phyloP scores from a whole-genome alignment of 2,329 filamentous ascomycete species.

The Teratosphaeria zuluensis region DNA sequence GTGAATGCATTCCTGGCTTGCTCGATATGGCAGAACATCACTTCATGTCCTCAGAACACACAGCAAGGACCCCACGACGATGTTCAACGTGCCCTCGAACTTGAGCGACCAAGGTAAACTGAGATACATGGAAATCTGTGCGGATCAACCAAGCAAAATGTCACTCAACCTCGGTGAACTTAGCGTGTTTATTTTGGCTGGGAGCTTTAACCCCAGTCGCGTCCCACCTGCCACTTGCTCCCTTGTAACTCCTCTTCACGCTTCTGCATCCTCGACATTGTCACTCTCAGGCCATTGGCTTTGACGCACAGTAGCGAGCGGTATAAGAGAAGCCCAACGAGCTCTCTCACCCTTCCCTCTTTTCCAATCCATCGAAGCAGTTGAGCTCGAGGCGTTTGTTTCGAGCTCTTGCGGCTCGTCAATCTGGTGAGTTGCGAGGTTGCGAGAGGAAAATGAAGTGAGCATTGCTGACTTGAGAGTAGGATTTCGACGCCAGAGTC shows the following conservation, averaged over 20 bases:
- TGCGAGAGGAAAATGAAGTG: background rate
- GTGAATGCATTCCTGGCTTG: background rate
- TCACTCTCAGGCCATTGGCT: background rate
- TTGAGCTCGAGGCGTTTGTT: slow-evolving; percentile 1
- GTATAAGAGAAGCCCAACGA: background rate
- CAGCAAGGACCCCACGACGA: too few relatives aligned
- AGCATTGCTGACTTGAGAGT: background rate
- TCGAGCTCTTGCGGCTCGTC: slow-evolving; percentile 1
- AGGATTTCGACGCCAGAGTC: slow-evolving; percentile 99
- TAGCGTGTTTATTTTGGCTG: background rate
- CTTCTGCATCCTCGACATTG: background rate
- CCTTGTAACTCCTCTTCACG: background rate
- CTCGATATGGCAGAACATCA: background rate
- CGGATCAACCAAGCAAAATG: background rate
- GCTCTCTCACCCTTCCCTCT: background rate
- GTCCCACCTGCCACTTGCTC: background rate
- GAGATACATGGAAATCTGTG: background rate
- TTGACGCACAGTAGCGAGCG: background rate
- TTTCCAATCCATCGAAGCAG: background rate
- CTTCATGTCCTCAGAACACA: background rate
- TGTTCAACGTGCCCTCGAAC: too few relatives aligned
- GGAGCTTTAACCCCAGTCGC: background rate
- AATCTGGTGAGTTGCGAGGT: background rate
- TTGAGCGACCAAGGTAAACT: background rate
- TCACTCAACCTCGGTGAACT: background rate